Base-by-base conservation (phyloP, 208 protist species). In the Leishmania major region DNA sequence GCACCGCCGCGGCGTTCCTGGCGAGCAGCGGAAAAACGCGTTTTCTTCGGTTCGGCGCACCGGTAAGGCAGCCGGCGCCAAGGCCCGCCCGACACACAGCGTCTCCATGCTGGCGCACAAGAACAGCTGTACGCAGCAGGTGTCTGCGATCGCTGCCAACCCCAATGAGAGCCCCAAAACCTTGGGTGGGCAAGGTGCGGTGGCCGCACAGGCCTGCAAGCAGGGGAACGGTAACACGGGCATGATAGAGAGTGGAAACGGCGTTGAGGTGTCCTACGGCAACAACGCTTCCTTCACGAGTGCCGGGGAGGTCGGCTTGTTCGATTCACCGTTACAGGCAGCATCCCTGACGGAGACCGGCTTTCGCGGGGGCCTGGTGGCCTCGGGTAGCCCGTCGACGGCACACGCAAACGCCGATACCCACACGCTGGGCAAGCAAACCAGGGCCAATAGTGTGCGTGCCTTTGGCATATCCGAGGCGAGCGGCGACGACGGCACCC, bases 401-500 rank as follows among this genome's bases (percentile, higher is more conserved):
- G 17, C 17, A 22, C 51, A 6, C 10, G 22, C 0, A 11, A 19
- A 37, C 7, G 19, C 35, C 5, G 13, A 22, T 25, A 10, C 37
- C 22, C 55, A 5, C 13, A 22, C 22, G 74, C 55, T 10, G 17
- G 10, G 25, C 5, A 47, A 2, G 28, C 76, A 74, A 57, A 22
- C 28, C 13, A 78, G 51, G 35, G 19, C 35, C 37, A 75, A 60
- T n/a, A 79, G 73, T 47, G 1, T 75, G 43, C 67, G 57, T 67
- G 73, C 83, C 25, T 45, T 74, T 1, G 40, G 55, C 57, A 45
- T 35, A 6, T 25, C 28, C 47, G 82, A 69, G 40, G 62, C 49
- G n/a, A 77, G 77, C n/a, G 72, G 77, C 75, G 74, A 80, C 57
- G 74, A 79, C 28, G 55, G 40, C 45, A 60, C n/a, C 1, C 43